phyloP scores from a whole-genome alignment of 495 filamentous ascomycete genomes.

The Astrothelium subdiscretum region DNA sequence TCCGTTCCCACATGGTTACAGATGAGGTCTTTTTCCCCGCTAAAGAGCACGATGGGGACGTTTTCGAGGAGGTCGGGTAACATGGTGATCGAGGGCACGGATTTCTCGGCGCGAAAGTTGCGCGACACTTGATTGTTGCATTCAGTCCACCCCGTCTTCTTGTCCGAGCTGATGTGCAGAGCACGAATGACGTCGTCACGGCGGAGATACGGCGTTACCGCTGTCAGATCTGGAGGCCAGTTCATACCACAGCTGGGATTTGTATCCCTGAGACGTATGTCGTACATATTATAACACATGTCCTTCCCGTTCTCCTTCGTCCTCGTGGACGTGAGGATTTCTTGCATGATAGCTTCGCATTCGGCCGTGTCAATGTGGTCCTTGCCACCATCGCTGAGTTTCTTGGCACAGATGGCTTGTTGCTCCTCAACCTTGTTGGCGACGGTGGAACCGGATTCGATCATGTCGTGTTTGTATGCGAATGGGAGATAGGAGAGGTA shows the following conservation, averaged over 20 bases:
- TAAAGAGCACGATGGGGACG: conserved; percentile 75
- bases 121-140: conserved; percentile 66
- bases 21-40: conserved; percentile 85
- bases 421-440: conserved; percentile 58
- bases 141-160: conserved; percentile 81
- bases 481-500: conserved; percentile 80
- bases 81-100: conserved; percentile 57
- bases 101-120: conserved; percentile 55
- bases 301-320: conserved; percentile 36
- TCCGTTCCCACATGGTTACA: conserved; percentile 97
- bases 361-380: conserved; percentile 51
- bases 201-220: conserved; percentile 74
- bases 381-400: conserved; percentile 41
- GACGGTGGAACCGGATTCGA: conserved; percentile 51
- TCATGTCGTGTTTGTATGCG: conserved; percentile 59
- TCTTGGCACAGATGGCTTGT: conserved; percentile 51
- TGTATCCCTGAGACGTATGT: conserved; percentile 66
- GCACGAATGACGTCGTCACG: conserved; percentile 67
- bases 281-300: conserved; percentile 84
- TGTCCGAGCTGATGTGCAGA: conserved; percentile 70
- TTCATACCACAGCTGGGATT: conserved; percentile 81
- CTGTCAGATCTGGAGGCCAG: conserved; percentile 77
- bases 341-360: conserved; percentile 66
- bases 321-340: conserved; percentile 50
- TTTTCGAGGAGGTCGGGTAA: conserved; percentile 68